Conservation (phyloP, 495 filamentous ascomycete species). For the Hapsidospora chrysogenum region DNA sequence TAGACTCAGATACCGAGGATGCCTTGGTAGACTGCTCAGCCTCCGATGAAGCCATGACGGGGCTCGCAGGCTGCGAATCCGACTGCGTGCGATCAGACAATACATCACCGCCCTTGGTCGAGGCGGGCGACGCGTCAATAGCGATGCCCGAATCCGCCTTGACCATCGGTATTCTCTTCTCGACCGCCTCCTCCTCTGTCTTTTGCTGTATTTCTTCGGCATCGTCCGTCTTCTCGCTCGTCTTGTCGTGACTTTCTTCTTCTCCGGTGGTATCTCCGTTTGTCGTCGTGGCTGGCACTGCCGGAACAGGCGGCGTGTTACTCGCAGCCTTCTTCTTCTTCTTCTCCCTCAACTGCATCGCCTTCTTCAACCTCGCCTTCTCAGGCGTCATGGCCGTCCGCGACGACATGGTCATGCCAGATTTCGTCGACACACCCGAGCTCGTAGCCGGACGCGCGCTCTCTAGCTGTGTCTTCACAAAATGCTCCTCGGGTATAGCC, state of each 20-base stretch:
- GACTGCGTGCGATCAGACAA: slow-evolving; percentile 15
- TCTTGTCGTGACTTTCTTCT: slow-evolving; percentile 43
- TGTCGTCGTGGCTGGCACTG: slow-evolving; percentile 1
- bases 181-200: neutral
- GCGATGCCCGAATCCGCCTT: slow-evolving; percentile 22
- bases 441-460: slow-evolving; percentile 26
- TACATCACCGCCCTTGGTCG: slow-evolving; percentile 14
- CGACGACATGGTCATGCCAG: slow-evolving; percentile 17
- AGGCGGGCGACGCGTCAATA: slow-evolving; percentile 16
- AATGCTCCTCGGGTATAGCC: slow-evolving; percentile 11
- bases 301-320: slow-evolving; percentile 3
- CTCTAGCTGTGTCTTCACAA: slow-evolving; percentile 17
- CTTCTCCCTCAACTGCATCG: slow-evolving; percentile 68
- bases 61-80: slow-evolving; percentile 36
- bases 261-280: slow-evolving; percentile 62
- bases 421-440: slow-evolving; percentile 31
- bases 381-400: slow-evolving; percentile 65
- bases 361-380: slow-evolving; percentile 84
- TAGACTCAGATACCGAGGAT: slow-evolving; percentile 36
- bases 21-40: slow-evolving; percentile 34
- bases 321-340: slow-evolving; percentile 37
- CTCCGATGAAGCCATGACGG: slow-evolving; percentile 26
- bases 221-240: neutral
- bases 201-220: neutral
- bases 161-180: slow-evolving; percentile 9